Conservation (phyloP, 371 early-diverging fungal species). For the Mortierella sp. region DNA sequence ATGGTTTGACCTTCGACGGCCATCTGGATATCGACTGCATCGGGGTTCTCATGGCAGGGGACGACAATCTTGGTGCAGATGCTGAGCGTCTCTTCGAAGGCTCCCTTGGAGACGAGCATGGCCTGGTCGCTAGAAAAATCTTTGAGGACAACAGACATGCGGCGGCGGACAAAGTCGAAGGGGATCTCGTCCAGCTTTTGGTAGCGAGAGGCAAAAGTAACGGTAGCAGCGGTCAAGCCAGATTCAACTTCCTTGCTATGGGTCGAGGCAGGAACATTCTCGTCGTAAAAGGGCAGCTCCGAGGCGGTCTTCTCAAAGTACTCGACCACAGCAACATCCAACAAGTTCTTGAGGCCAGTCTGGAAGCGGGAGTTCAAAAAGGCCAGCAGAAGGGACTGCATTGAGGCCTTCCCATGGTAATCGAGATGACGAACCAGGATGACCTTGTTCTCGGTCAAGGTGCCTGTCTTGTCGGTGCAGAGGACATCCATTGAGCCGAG, state of each 20-base stretch:
- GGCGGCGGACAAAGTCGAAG: conserved; percentile 62
- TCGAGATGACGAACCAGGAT: conserved; percentile 55
- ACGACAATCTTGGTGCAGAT: conserved; percentile 55
- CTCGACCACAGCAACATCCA: conserved; percentile 58
- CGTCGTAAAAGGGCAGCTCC: conserved; percentile 22
- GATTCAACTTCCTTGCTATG: conserved; percentile 22
- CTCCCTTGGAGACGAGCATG: conserved; percentile 59
- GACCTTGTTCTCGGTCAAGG: conserved; percentile 60
- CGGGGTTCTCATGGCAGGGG: conserved; percentile 10
- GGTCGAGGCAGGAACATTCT: neutral
- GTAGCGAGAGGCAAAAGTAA: conserved; percentile 23
- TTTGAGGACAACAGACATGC: conserved; percentile 60
- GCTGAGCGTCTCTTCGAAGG: conserved; percentile 59
- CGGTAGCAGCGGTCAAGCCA: conserved; percentile 29
- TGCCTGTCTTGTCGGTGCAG: conserved; percentile 66
- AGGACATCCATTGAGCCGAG: conserved; percentile 59
- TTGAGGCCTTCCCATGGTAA: conserved; percentile 33
- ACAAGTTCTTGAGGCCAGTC: conserved; percentile 59
- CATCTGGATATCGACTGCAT: conserved; percentile 31
- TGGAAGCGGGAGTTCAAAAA: conserved; percentile 61
- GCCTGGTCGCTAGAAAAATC: conserved; percentile 15
- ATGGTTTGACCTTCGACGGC: neutral
- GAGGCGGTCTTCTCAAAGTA: conserved; percentile 48
- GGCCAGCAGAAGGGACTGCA: conserved; percentile 47
- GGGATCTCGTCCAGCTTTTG: conserved; percentile 60